These are phyloP conservation scores for Hypoxylon sp. DNA, from an alignment of 2,329 filamentous ascomycete genomes.

Conservation along the genomic window DNA sequence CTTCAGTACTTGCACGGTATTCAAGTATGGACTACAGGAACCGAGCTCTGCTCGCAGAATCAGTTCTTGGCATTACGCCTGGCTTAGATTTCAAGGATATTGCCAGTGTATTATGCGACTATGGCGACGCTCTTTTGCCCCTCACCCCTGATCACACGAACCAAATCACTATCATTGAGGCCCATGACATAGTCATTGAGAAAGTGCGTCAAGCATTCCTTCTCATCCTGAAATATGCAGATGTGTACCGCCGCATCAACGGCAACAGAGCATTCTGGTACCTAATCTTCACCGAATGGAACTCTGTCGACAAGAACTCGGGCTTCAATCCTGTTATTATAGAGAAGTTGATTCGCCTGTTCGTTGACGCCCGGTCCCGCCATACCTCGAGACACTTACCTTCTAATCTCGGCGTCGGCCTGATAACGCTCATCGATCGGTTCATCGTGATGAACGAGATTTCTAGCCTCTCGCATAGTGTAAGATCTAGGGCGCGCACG, in stretches of 20 bases:
- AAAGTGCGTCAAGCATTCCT: conserved; percentile 3
- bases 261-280: conserved; percentile 27
- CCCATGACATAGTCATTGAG: neutral
- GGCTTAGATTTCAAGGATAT: conserved; percentile 17
- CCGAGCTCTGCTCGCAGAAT: neutral
- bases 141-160: neutral
- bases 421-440: conserved; percentile 13
- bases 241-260: conserved; percentile 29
- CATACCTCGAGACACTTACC: neutral
- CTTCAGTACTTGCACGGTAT: no score
- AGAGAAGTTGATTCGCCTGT: conserved; percentile 13
- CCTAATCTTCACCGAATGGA: conserved; percentile 32
- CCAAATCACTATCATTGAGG: neutral
- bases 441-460: conserved; percentile 14
- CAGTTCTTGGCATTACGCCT: neutral
- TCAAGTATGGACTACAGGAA: no score
- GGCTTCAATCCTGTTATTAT: conserved; percentile 8
- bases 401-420: neutral
- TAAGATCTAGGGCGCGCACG: no score
- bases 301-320: conserved; percentile 1
- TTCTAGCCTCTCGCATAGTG: no score
- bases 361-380: conserved; percentile 23
- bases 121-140: conserved; percentile 1
- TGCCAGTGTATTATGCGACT: neutral
- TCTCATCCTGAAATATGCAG: conserved; percentile 14